Base-by-base conservation (phyloP, 2,329 filamentous ascomycete genomes). In the Colletotrichum liriopes region DNA sequence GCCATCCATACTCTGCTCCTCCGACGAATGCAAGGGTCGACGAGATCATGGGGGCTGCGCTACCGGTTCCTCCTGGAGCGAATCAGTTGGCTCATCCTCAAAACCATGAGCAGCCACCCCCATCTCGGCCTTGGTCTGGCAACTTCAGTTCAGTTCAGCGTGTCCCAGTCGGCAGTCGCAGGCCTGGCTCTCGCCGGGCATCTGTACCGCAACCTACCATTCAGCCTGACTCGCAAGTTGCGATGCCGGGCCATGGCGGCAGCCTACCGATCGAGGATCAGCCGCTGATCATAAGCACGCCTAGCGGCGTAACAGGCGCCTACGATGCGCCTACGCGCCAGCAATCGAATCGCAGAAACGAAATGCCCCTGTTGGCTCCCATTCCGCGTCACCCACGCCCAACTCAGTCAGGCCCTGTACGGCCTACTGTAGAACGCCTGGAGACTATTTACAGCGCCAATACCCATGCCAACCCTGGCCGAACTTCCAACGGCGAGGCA, bases 271-370 rank as follows among this genome's bases (percentile, higher is more conserved):
- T 74, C 4, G 81, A 86, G 35, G 88, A 90, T 47, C 85, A 86
- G 65, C 88, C 89, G 5, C 82, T 91, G 35, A 91, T 91, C 65
- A 90, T 91, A 78, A 91, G 89, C 78, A 91, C 89, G 4, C 89
- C 89, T 1, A 84, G 81, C 12, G 89, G 89, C 20, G 84, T 90
- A 11, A 81, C 84, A 0, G 89, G 89, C 3, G 87, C 85, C 1
- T 89, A 85, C 73, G 88, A 90, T 68, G 76, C 81, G 1, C 85
- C 86, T 2, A 77, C 76, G 7, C 80, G 80, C 14, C 79, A 77
- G 39, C 77, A 77, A 23, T 80, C 80, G n/a, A 76, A 77, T 18
- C 78, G 77, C 16, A 78, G 78, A 23, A 77, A 78, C 2, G 86
- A 87, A 47, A 83, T 85, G 1, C 83, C 85, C 2, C 84, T 91